phyloP scores from a whole-genome alignment of 306 rosid species.

The Prosopis cineraria region DNA sequence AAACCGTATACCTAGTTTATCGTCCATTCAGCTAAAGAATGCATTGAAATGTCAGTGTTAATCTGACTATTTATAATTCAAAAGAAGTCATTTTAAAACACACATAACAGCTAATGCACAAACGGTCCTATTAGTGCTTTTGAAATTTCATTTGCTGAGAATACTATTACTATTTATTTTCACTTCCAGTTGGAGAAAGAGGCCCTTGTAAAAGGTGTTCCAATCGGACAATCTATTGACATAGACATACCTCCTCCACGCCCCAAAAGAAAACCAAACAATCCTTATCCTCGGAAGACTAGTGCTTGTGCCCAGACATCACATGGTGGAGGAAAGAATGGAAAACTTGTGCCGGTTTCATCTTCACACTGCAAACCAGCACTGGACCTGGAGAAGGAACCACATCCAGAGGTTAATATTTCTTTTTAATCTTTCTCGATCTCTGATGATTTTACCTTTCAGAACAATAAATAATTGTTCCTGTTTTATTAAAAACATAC shows the following conservation, averaged over 20 bases:
- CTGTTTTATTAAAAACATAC: slow-evolving; percentile 48
- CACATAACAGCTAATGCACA: neutral
- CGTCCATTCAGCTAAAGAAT: slow-evolving; percentile 16
- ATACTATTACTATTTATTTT: slow-evolving; percentile 35
- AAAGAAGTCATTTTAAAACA: slow-evolving; percentile 24
- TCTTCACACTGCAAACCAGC: slow-evolving; percentile 53
- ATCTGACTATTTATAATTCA: slow-evolving; percentile 12
- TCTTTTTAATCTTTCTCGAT: slow-evolving; percentile 17
- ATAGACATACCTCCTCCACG: slow-evolving; percentile 98
- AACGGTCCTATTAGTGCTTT: slow-evolving; percentile 18
- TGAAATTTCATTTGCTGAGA: slow-evolving; percentile 24
- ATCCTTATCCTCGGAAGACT: slow-evolving; percentile 95
- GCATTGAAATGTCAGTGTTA: slow-evolving; percentile 15
- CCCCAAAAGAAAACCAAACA: slow-evolving; percentile 89
- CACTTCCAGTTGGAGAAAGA: slow-evolving; percentile 87
- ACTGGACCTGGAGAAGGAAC: slow-evolving; percentile 75
- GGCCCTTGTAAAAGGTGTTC: slow-evolving; percentile 75
- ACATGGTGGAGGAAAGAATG: slow-evolving; percentile 66
- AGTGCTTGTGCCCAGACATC: slow-evolving; percentile 47
- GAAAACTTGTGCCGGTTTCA: slow-evolving; percentile 56
- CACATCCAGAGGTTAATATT: slow-evolving; percentile 64
- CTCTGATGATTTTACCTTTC: slow-evolving; percentile 24
- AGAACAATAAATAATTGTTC: slow-evolving; percentile 23
- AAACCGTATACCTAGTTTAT: neutral
- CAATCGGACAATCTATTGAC: slow-evolving; percentile 71